Base-by-base conservation (phyloP, 2,329 filamentous ascomycete genomes). In the Amesomyces nigricolor region DNA sequence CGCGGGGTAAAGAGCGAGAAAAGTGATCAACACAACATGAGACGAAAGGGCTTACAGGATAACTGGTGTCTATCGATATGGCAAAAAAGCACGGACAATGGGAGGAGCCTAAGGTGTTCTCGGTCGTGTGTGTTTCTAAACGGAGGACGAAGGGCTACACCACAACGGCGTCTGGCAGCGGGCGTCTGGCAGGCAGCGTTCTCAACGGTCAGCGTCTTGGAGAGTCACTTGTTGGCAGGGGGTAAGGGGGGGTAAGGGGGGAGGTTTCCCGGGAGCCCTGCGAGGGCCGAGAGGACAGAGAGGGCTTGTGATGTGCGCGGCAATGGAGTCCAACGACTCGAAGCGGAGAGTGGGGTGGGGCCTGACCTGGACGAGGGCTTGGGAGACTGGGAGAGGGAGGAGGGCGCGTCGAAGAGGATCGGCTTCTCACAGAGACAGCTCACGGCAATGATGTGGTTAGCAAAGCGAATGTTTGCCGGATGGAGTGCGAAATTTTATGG, bases 401-500 rank as follows among this genome's bases (percentile, higher is more conserved):
- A n/a, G n/a, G 29, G 16, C 38, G 35, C 16, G n/a, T 13, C 30
- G 14, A 39, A 43, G 19, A 45, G 29, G 9, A 45, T 30, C 43
- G 37, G n/a, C 22, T 13, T 35, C 26, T 39, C 40, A 19, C 32
- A 44, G 40, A 32, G 30, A 35, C 16, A 42, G 19, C 22, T 45
- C 22, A 14, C 6, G 11, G 19, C 39, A 35, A 44, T 47, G 53
- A 40, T 35, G 32, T 26, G 22, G 22, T 14, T 37, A 43, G 37
- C 17, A 16, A n/a, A 26, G 45, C 37, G 32, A 29, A 30, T 44
- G 48, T 13, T 35, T 13, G 32, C 11, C 32, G 11, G 43, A 38
- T 53, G 49, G 52, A 40, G 49, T 46, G 51, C 30, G 51, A 56
- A 60, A 58, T 47, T 59, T 59, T 56, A 47, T 46, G 47, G 55